Conservation (phyloP, 2,329 filamentous ascomycete species). For the Aspergillus intermedius region DNA sequence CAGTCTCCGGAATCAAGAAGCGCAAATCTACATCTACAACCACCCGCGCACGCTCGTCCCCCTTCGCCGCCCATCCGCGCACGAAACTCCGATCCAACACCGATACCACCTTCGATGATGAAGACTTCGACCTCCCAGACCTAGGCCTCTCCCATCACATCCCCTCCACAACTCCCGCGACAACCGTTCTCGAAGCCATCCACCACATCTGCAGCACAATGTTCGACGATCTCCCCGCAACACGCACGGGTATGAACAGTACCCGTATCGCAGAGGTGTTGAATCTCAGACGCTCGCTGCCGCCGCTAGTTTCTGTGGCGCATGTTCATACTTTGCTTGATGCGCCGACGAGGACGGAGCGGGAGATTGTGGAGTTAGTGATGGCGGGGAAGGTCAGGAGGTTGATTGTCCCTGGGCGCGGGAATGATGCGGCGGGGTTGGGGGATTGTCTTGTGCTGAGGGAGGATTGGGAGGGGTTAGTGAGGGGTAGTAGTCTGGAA, state of each 20-base stretch:
- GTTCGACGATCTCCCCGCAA: slow-evolving; percentile 50
- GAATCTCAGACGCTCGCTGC: slow-evolving; percentile 49
- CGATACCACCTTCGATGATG: slow-evolving; percentile 15
- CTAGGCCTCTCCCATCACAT: slow-evolving; percentile 46
- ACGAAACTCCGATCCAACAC: slow-evolving; percentile 32
- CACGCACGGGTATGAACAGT: slow-evolving; percentile 55
- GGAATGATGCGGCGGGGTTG: slow-evolving; percentile 49
- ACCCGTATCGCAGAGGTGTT: slow-evolving; percentile 54
- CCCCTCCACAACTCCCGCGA: slow-evolving; percentile 39
- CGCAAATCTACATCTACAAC: slow-evolving; percentile 22
- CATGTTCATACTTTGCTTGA: slow-evolving; percentile 54
- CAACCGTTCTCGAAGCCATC: slow-evolving; percentile 49
- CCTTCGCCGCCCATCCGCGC: slow-evolving; percentile 37
- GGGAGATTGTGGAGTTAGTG: slow-evolving; percentile 51
- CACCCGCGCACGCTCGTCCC: slow-evolving; percentile 24
- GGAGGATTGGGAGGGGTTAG: slow-evolving; percentile 45
- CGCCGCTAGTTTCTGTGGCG: slow-evolving; percentile 53
- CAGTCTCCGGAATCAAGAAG: slow-evolving; percentile 42
- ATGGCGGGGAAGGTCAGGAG: slow-evolving; percentile 47
- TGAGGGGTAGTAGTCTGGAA: slow-evolving; percentile 31
- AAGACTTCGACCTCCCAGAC: slow-evolving; percentile 44
- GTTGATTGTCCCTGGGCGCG: slow-evolving; percentile 51
- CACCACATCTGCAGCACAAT: slow-evolving; percentile 46
- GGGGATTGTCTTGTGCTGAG: slow-evolving; percentile 54
- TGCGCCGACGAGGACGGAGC: slow-evolving; percentile 53